Evolutionary conservation across 2,329 filamentous ascomycete genomes (phyloP), one percentile per base, ranked within the genome.

Genomic region (Trichoderma aggressivum): DNA sequence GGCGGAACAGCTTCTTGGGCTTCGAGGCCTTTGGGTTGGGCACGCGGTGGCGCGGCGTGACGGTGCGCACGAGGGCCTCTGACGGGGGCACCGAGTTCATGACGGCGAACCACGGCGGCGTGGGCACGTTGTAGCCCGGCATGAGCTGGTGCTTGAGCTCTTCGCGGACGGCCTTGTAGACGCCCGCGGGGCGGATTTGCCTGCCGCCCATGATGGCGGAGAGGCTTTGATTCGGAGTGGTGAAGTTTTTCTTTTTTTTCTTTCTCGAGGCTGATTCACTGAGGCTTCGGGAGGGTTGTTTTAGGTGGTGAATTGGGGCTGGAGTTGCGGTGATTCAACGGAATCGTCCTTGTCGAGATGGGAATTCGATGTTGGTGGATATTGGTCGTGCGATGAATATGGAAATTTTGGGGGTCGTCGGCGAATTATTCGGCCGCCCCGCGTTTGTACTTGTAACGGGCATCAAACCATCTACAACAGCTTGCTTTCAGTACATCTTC

Each of bases 1-100:
- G 96, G 76, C 90, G 89, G 85, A 94, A 98, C 76, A 97, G 84
- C 75, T 90, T 89, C 81, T 89, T 94, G 34, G 91, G 86, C 79
- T 86, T 85, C 65, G 83, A 82, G 34, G 76, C 71, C 76, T 86
- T 88, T n/a, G 80, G 79, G 72, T 82, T 78, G 5, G 75, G 74
- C 30, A 76, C 67, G 61, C 78, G 79, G 76, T 88, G 87, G 70
- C 85, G 82, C 18, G 82, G 78, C 3, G 88, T 83, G 69, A 86
- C 79, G 7, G 85, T 84, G 70, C 89, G 85, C 30, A 86, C 86
- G 72, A 89, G 79, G 53, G 86, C 85, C 79, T 91, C 88, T 75
- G 87, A 79, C 5, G 89, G 89, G 43, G 89, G 88, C 47, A 88
- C 85, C 14, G 80, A 78, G 75, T 84, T 81, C 74, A 89, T 79